Evolutionary conservation across 2,329 filamentous ascomycete genomes (phyloP).

Genomic region (Myrmaecium sp.): DNA sequence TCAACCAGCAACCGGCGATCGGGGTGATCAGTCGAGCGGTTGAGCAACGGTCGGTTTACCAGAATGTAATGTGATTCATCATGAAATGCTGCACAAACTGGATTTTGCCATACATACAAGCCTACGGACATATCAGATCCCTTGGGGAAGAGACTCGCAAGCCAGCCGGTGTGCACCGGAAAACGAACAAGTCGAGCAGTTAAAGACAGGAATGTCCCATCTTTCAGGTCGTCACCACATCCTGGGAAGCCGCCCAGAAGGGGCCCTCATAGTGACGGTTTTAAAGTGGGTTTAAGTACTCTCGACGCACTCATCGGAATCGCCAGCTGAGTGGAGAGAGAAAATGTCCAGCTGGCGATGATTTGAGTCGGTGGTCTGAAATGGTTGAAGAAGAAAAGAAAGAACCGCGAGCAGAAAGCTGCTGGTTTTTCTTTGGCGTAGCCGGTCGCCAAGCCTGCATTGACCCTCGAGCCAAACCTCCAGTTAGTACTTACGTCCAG

Average conservation of each 20-base stretch:
- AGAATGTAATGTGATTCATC: slow-evolving; percentile 17
- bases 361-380: slow-evolving; percentile 61
- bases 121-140: too few relatives aligned
- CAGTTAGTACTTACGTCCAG: too few relatives aligned
- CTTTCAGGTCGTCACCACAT: slow-evolving; percentile 52
- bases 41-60: slow-evolving; percentile 34
- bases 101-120: too few relatives aligned
- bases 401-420: slow-evolving; percentile 7
- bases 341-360: slow-evolving; percentile 42
- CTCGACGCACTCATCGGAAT: slow-evolving; percentile 59
- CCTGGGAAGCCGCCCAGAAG: slow-evolving; percentile 42
- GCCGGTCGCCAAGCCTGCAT: too few relatives aligned
- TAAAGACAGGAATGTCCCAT: slow-evolving; percentile 33
- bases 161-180: not conserved
- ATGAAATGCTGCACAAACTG: too few relatives aligned
- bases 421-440: too few relatives aligned
- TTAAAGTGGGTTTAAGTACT: slow-evolving; percentile 52
- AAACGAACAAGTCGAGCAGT: slow-evolving; percentile 1
- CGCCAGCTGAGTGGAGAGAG: slow-evolving; percentile 45
- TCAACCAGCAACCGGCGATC: slow-evolving; percentile 28
- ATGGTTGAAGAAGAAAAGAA: slow-evolving; percentile 25
- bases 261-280: slow-evolving; percentile 66
- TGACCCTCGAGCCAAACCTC: too few relatives aligned
- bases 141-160: too few relatives aligned
- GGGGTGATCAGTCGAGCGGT: slow-evolving; percentile 22